phyloP scores from a whole-genome alignment of 2,329 filamentous ascomycete genomes.

The Juglanconis oblonga region DNA sequence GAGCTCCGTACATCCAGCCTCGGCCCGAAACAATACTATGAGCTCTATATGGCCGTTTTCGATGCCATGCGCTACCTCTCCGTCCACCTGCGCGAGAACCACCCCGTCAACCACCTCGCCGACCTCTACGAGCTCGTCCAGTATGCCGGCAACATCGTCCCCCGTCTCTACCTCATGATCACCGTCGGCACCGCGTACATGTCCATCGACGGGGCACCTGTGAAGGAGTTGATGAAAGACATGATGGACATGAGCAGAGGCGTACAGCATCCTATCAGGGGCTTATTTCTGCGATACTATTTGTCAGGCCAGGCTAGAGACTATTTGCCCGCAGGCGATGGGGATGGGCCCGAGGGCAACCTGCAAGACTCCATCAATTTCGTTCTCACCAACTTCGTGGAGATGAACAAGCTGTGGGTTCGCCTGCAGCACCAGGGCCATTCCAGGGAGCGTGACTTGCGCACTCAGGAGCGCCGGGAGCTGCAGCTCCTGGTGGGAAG shows the following conservation, averaged over 20 bases:
- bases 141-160: conserved; percentile 97
- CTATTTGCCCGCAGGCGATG: conserved; percentile 73
- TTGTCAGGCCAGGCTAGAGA: conserved; percentile 93
- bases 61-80: conserved; percentile 95
- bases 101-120: conserved; percentile 95
- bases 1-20: conserved; percentile 95
- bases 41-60: conserved; percentile 99
- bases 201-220: conserved; percentile 94
- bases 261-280: conserved; percentile 93
- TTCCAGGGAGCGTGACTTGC: conserved; percentile 87
- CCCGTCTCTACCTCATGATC: conserved; percentile 96
- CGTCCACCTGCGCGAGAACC: conserved; percentile 93
- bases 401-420: conserved; percentile 99
- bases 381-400: conserved; percentile 96
- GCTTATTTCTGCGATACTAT: conserved; percentile 93
- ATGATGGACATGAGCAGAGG: conserved; percentile 99
- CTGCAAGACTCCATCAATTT: conserved; percentile 98
- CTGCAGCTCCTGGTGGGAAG: conserved; percentile 93
- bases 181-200: conserved; percentile 99
- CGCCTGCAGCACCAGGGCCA: conserved; percentile 95
- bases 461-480: conserved; percentile 92
- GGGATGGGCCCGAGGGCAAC: conserved; percentile 92
- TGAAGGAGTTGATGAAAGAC: conserved; percentile 99
- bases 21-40: conserved; percentile 99
- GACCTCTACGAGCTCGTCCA: conserved; percentile 97